Base-by-base conservation (phyloP, 2,329 filamentous ascomycete genomes). In the Botrytis pseudocinerea region DNA sequence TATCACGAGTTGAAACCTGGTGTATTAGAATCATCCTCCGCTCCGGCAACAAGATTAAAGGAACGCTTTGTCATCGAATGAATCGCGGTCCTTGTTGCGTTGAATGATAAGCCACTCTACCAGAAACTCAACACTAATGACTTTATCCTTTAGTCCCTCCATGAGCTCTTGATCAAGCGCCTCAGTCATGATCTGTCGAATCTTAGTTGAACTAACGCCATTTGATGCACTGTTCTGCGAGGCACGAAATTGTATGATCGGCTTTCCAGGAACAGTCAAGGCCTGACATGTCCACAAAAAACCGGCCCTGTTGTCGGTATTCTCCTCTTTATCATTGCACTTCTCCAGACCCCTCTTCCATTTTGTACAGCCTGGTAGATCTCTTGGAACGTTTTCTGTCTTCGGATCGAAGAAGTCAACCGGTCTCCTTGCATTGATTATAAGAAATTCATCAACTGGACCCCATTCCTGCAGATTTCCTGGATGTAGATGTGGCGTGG, bases 151-250 rank as follows among this genome's bases (percentile, higher is more conserved):
- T 18, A 68, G 40, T 25, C 25, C 18, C n/a, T 68, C 35, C 48
- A 57, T 68, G 4, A 68, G 65, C 25, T 68, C 35, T 28, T 32
- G 48, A 57, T 68, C 48, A 1, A 35, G 25, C 8, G 35, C 35
- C 35, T 68, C 48, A 2, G 65, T 25, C 65, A 68, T 68, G 25
- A 68, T 57, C 28, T 32, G 35, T 42, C 65, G 65, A 40, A 68
- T 68, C 16, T 68, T 68, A 2, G 65, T 68, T 25, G 65, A 68
- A 22, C 65, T 68, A 42, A 68, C 25, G 10, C 65, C 65, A 25
- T 68, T 68, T 18, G 65, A 68, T 5, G 35, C 48, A 25, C 65
- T 68, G 6, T 20, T 28, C 5, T 68, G 35, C 0, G 65, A 68
- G 18, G 65, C 65, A 42, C 65, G 65, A 3, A 68, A 68, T 9